phyloP scores from a whole-genome alignment of 2,329 filamentous ascomycete species.

The Plenodomus biglobosus region DNA sequence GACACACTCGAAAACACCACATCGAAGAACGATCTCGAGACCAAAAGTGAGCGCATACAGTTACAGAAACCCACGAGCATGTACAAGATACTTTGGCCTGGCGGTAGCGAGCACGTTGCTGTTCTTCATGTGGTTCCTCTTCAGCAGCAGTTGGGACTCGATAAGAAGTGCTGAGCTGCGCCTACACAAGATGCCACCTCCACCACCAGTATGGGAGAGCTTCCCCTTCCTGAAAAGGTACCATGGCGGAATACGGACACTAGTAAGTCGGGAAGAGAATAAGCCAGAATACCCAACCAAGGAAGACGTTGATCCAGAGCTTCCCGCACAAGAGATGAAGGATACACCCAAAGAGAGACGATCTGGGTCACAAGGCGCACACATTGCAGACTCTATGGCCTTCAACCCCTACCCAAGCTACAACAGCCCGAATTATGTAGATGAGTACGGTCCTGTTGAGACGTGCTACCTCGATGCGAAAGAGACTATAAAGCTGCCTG shows the following conservation, averaged over 20 bases:
- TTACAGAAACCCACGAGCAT: slow-evolving; percentile 69
- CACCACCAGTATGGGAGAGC: slow-evolving; percentile 77
- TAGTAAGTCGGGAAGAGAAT: slow-evolving; percentile 68
- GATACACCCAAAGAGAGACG: slow-evolving; percentile 35
- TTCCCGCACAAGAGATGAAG: slow-evolving; percentile 22
- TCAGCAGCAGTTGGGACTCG: slow-evolving; percentile 71
- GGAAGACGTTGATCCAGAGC: slow-evolving; percentile 49
- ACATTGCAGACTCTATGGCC: slow-evolving; percentile 36
- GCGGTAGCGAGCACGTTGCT: slow-evolving; percentile 68
- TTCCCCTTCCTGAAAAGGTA: slow-evolving; percentile 87
- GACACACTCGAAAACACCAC: slow-evolving; percentile 9
- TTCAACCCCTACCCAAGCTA: slow-evolving; percentile 73
- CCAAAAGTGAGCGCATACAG: slow-evolving; percentile 44
- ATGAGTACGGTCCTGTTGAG: slow-evolving; percentile 61
- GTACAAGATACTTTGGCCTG: slow-evolving; percentile 77
- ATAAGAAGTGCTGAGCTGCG: slow-evolving; percentile 62
- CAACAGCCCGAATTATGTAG: slow-evolving; percentile 57
- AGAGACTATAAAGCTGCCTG: slow-evolving; percentile 66
- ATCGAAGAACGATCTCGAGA: slow-evolving; percentile 24
- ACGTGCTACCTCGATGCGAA: slow-evolving; percentile 78
- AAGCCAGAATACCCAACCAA: slow-evolving; percentile 79
- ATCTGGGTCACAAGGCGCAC: slow-evolving; percentile 22
- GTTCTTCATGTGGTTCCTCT: slow-evolving; percentile 74
- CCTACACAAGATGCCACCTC: slow-evolving; percentile 61
- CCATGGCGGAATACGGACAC: slow-evolving; percentile 78